These are phyloP conservation scores for Choiromyces venosus DNA, from an alignment of 495 filamentous ascomycete species.

Conservation along the genomic window DNA sequence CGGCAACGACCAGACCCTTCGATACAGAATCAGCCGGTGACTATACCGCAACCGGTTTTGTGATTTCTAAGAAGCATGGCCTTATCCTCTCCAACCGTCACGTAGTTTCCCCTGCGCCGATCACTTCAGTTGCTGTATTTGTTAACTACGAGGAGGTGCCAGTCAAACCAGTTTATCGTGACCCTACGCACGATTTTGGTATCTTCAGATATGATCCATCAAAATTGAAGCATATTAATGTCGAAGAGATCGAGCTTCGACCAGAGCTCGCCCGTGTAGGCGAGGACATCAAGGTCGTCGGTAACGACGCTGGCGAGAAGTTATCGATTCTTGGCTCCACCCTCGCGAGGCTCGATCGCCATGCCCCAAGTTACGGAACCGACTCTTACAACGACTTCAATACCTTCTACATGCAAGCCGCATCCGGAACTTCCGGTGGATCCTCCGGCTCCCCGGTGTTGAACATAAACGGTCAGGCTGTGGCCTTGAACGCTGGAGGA, in stretches of 20 bases:
- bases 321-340: conserved; percentile 42
- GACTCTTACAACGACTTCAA: conserved; percentile 43
- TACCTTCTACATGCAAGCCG: conserved; percentile 44
- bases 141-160: conserved; percentile 43
- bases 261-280: conserved; percentile 41
- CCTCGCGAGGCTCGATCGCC: conserved; percentile 39
- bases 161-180: conserved; percentile 41
- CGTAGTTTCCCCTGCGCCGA: conserved; percentile 41
- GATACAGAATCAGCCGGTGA: conserved; percentile 42
- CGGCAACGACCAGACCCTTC: conserved; percentile 41
- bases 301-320: conserved; percentile 42
- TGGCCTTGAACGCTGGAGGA: conserved; percentile 41
- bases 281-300: conserved; percentile 43
- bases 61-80: conserved; percentile 42
- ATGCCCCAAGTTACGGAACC: conserved; percentile 40
- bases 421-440: conserved; percentile 42
- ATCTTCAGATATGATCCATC: conserved; percentile 41
- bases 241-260: conserved; percentile 42
- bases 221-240: conserved; percentile 41
- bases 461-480: conserved; percentile 41
- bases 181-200: conserved; percentile 42
- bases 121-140: conserved; percentile 42
- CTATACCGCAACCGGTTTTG: conserved; percentile 42
- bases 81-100: conserved; percentile 42
- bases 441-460: conserved; percentile 41